Evolutionary conservation across 1,284 basidiomycete species (phyloP).

Genomic region (Ceratobasidium theobromae): DNA sequence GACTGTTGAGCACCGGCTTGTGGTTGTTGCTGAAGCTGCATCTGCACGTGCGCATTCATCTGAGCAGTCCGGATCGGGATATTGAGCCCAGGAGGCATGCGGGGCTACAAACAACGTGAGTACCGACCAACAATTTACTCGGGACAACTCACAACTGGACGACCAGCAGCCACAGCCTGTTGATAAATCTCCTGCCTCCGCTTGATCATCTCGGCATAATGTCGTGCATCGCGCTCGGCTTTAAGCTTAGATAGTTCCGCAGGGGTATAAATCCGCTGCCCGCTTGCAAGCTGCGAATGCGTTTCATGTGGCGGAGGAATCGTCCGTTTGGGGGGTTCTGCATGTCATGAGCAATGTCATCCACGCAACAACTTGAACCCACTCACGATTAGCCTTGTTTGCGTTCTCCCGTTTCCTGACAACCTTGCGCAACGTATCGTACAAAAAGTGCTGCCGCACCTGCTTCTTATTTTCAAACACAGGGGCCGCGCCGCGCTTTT

Average conservation of each 20-base stretch:
- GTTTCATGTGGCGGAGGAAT: slow-evolving; percentile 46
- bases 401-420: slow-evolving; percentile 48
- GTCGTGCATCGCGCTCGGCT: slow-evolving; percentile 32
- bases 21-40: slow-evolving; percentile 29
- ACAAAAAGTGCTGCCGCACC: slow-evolving; percentile 48
- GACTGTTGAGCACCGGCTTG: neutral
- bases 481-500: slow-evolving; percentile 37
- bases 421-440: slow-evolving; percentile 49
- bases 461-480: slow-evolving; percentile 48
- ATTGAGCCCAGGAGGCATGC: slow-evolving; percentile 27
- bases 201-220: slow-evolving; percentile 30
- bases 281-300: slow-evolving; percentile 40
- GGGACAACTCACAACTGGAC: neutral
- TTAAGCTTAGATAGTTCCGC: slow-evolving; percentile 41
- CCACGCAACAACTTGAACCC: neutral
- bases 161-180: slow-evolving; percentile 17
- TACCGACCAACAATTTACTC: neutral
- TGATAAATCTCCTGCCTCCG: slow-evolving; percentile 30
- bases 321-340: slow-evolving; percentile 36
- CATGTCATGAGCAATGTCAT: neutral
- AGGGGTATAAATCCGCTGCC: slow-evolving; percentile 41
- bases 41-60: slow-evolving; percentile 12
- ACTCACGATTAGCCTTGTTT: slow-evolving; percentile 43
- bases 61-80: slow-evolving; percentile 33
- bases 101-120: slow-evolving; percentile 12